Evolutionary conservation across 2,329 filamentous ascomycete species (phyloP), one percentile per base, ranked within the genome.

Genomic region (Trichoderma guizhouense): DNA sequence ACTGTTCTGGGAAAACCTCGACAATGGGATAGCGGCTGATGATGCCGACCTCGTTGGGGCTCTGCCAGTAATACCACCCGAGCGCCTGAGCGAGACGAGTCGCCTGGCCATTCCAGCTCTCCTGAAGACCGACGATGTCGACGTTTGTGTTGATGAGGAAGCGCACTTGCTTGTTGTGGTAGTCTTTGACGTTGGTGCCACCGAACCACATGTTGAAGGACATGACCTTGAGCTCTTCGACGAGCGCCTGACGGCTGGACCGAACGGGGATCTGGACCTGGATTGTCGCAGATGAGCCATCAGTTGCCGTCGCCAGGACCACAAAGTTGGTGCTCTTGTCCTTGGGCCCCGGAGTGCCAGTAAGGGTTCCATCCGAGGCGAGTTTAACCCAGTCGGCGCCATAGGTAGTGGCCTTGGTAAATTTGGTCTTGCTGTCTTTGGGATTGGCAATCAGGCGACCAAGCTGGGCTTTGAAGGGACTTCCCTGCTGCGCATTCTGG

Each of bases 151-250:
- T 74, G 30, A 75, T 74, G 6, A 84, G 75, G 74, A 82, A 82
- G 4, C 73, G 74, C 21, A 84, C 75, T 70, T 83, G 82, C 76
- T 84, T 84, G 57, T 76, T 76, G 71, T 83, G 80, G 72, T 79
- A 81, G 72, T 80, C 74, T 32, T 79, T 78, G 36, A 84, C 79
- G 9, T 76, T 73, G 3, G 78, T 78, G 58, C 82, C 82, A 5
- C 81, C 81, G 61, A 77, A 74, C 83, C 83, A 84, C 66, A 84
- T 76, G 75, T 84, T 84, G 71, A 78, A 80, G 5, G 80, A 77
- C 63, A 84, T 74, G 14, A 84, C 79, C 53, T 77, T 77, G 39
- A 84, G 74, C 28, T 80, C 65, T 11, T 79, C 76, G 2, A 84
- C 76, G 3, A 84, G 77, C 6, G 75, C 72, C 3, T 76, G 53